Conservation (phyloP, 108 stramenopile genomes). For the Nannochloropsis gaditana region DNA sequence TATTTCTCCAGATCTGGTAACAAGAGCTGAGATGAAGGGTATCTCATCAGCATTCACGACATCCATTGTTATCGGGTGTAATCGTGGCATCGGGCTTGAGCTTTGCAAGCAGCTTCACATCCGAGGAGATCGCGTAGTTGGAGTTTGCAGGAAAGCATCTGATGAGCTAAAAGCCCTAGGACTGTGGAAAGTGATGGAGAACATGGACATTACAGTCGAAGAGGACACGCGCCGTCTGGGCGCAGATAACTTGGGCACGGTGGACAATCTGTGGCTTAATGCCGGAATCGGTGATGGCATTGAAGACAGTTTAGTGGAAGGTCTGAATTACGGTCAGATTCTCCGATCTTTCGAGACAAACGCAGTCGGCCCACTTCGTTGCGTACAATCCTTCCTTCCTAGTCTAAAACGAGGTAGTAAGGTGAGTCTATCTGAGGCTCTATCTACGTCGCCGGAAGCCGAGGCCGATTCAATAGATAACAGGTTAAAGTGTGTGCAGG, state of each 20-base stretch:
- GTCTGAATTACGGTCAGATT: neutral
- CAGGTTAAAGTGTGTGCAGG: no score
- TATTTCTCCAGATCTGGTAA: no score
- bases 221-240: neutral
- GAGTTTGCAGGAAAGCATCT: neutral
- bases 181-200: slow-evolving; percentile 8
- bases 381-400: neutral
- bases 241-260: neutral
- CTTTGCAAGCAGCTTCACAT: neutral
- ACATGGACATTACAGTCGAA: neutral
- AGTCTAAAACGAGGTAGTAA: neutral
- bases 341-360: neutral
- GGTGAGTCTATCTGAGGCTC: neutral
- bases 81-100: neutral
- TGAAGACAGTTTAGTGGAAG: neutral
- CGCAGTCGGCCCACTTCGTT: neutral
- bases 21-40: neutral
- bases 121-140: neutral
- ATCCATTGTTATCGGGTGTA: neutral
- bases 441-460: no score
- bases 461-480: no score
- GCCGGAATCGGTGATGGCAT: slow-evolving; percentile 12
- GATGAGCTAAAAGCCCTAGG: slow-evolving; percentile 3
- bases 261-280: neutral
- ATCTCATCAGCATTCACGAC: neutral